Base-by-base conservation (phyloP, 352 stramenopile species). In the Pythium guiyangense region DNA sequence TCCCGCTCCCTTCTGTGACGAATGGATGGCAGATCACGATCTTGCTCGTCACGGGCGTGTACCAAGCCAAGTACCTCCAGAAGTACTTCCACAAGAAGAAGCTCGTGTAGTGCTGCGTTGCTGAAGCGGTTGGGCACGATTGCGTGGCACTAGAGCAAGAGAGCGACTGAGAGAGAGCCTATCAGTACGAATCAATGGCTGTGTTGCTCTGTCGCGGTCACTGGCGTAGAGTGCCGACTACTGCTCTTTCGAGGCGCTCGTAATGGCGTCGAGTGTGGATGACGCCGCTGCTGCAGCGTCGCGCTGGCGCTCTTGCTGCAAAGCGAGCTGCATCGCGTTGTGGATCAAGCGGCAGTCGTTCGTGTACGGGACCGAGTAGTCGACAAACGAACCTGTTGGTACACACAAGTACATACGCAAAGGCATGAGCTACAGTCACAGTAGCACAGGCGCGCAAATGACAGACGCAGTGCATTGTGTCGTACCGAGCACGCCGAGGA, bases 71-170 rank as follows among this genome's bases (percentile, higher is more conserved):
- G 49, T 73, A 96, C 54, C 67, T 96, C 22, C 74, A 90, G 58
- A 59, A 69, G 57, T 96, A 88, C 64, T 91, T 96, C 54, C 72
- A 88, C 56, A 86, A 86, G 61, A 96, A 94, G 54, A 96, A 96
- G 59, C 66, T 93, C 39, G 81, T 92, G n/a, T 92, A 79, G 44
- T 27, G 1, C 17, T 2, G 4, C 1, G 4, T n/a, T n/a, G 22
- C 43, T 37, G 42, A 4, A 18, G 34, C 9, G 25, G 11, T 22
- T 18, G 29, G 17, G 5, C 15, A 6, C 6, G 17, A 37, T 0
- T 46, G 29, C 17, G 52, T 22, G 12, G 4, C 35, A 15, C 27
- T 0, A 43, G 39, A 11, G 14, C 18, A 14, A 20, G 39, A 43
- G 12, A 22, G n/a, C n/a, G 26, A 37, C 31, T 12, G n/a, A n/a